These are phyloP conservation scores for Sophora flavescens DNA, from an alignment of 306 rosid species.

Conservation along the genomic window DNA sequence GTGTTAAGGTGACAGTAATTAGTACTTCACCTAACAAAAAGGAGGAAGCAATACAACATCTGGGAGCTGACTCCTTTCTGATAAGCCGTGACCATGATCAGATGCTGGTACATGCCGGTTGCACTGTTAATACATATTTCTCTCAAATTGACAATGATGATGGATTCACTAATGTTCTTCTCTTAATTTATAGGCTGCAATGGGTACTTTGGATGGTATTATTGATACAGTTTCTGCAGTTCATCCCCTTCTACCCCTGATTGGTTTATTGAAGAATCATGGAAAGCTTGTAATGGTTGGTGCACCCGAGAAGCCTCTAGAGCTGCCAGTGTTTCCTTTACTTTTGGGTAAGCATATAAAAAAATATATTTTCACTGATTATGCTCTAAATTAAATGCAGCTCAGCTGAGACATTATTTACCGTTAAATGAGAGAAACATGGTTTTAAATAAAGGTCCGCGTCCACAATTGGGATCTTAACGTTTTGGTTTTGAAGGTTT, in stretches of 20 bases:
- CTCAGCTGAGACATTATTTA: not conserved
- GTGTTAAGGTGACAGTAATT: constrained; percentile 61
- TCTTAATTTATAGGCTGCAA: constrained; percentile 49
- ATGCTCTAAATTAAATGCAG: not conserved
- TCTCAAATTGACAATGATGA: not conserved
- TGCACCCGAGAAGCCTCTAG: constrained; percentile 56
- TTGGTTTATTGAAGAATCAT: constrained; percentile 53
- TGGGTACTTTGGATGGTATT: constrained; percentile 62
- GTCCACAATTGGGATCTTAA: no score
- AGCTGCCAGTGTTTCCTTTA: constrained; percentile 51
- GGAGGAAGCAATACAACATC: constrained; percentile 56
- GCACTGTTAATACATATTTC: not conserved
- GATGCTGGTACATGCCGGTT: constrained; percentile 45
- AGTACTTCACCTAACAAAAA: constrained; percentile 67
- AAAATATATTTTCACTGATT: not conserved
- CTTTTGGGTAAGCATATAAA: constrained; percentile 34
- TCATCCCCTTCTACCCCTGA: constrained; percentile 55
- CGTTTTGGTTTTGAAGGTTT: no score
- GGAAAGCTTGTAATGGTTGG: constrained; percentile 68
- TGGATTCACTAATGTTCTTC: not conserved
- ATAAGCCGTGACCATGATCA: constrained; percentile 57
- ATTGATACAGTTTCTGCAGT: constrained; percentile 60
- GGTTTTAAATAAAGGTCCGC: no score
- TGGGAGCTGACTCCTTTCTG: constrained; percentile 63
- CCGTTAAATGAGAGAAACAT: not conserved